A percentile compares a stretch with the other conserved stretches of the same genome.
Evolutionary conservation across 129 eudicot genomes (phyloP).

Genomic region (Apium graveolens): DNA sequence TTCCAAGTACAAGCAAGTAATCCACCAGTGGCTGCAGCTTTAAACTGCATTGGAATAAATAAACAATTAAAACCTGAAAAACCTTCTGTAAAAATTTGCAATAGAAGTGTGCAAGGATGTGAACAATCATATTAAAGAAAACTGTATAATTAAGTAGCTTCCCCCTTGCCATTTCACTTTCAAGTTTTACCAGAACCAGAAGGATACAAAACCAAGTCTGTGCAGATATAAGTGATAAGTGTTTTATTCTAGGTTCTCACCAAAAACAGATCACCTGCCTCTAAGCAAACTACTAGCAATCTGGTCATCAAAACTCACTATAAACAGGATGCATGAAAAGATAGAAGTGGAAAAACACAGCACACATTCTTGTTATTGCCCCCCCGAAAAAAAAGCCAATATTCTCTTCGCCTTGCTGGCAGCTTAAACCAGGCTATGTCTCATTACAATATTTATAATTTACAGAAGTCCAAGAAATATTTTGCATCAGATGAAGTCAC

Average conservation of each 20-base stretch:
- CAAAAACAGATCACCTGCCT: background rate
- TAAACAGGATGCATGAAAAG: background rate
- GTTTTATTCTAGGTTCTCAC: background rate
- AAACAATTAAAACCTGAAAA: slow-evolving; percentile 4
- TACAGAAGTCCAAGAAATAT: background rate
- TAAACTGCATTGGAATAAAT: slow-evolving; percentile 32
- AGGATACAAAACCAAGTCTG: background rate
- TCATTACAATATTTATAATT: background rate
- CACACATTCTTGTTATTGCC: no score
- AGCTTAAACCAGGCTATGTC: background rate
- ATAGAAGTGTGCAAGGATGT: background rate
- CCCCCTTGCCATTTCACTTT: background rate
- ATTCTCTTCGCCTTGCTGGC: background rate
- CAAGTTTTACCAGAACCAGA: background rate
- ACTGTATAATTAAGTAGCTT: background rate
- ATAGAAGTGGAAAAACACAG: background rate
- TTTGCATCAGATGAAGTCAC: background rate
- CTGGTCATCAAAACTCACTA: background rate
- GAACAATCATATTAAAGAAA: background rate
- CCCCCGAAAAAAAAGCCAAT: background rate
- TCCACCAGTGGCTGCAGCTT: slow-evolving; percentile 79
- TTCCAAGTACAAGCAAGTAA: slow-evolving; percentile 51
- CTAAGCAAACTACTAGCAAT: background rate
- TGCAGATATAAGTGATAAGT: background rate
- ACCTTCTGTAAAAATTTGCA: background rate